Evolutionary conservation across 2,329 filamentous ascomycete species (phyloP), one percentile per base, ranked within the genome.

Genomic region (Plectosphaerella plurivora): DNA sequence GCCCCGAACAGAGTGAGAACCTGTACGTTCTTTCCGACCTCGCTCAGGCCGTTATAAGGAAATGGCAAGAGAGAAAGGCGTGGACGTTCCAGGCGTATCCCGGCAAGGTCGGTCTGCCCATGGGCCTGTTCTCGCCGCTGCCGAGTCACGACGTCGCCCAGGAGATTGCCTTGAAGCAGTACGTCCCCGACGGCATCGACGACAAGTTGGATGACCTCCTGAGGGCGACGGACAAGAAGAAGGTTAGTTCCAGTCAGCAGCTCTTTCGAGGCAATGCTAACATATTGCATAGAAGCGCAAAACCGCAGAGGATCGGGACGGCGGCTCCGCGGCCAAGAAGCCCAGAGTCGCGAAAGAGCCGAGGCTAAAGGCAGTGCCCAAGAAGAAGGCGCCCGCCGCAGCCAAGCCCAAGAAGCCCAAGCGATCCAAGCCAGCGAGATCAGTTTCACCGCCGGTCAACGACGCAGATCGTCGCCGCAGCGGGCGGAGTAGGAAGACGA

Each of bases 1-100:
- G 81, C 22, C 80, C 83, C 0, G 73, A 78, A 1, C 76, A 79
- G 54, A 89, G 87, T 60, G 84, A 91, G 53, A 84, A 86, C 56
- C 77, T 99, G 1, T 96, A 97, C 65, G 84, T 92, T 6, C 72
- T 99, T 37, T 92, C 90, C 49, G 94, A 99, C 68, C 79, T 99
- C 10, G 84, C 92, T 0, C 89, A 94, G 68, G 82, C 86, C 3
- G 79, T 93, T 12, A 87, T 97, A 54, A 83, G 90, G 47, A 86
- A 87, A 59, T 99, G 89, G 77, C 89, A 94, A 66, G 91, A 96
- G 57, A 81, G 86, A 60, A 89, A 89, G 64, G 87, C 86, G 42
- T 97, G 93, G 87, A 86, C 82, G 42, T 87, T 97, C 65, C 88
- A 94, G 64, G 87, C 89, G 1, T 95, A 87, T 68, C 83, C 91